Base-by-base conservation (phyloP, 2,329 filamentous ascomycete genomes). In the Trichophyton simii region DNA sequence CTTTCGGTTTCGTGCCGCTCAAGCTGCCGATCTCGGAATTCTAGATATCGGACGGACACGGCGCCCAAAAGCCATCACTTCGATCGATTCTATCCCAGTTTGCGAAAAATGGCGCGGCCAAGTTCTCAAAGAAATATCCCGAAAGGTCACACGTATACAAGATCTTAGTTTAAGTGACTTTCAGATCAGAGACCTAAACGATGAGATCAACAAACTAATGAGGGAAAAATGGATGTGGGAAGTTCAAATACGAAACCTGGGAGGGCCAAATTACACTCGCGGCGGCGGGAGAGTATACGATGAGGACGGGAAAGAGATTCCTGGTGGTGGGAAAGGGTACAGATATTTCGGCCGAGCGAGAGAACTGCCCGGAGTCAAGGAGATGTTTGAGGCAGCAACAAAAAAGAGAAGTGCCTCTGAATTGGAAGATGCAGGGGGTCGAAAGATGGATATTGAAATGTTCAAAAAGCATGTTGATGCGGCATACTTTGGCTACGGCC, bases 171-270 rank as follows among this genome's bases (percentile, higher is more conserved):
- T 99, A n/a, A 90, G 85, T 76, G 94, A 99, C 80, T 97, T 88
- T 79, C 94, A 97, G 80, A 90, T 99, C 74, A 87, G 94, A 70
- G 94, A 99, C 76, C 80, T 99, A 72, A 99, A 99, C 78, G 94
- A 99, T 75, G 94, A 99, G 77, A 95, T 99, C 80, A 99, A 99
- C 80, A 95, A 96, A 78, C 82, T 96, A 65, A 96, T 99, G 89
- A 86, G 91, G 66, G 94, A 99, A 79, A 99, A 99, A 77, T 91
- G 95, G 82, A 91, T 95, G 83, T 99, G 94, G 94, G 94, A 99
- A 79, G 84, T 94, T 68, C 91, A 96, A 76, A 96, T 99, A 68
- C 83, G 91, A 62, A 95, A 95, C 70, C 74, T 97, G 25, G 94
- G 94, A n/a, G 94, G 94, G 1, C 94, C 94, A 34, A 97, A 97